Evolutionary conservation across 257 asterid species (phyloP), one percentile per base, ranked within the genome.

Genomic region (Nicotiana noctiflora): DNA sequence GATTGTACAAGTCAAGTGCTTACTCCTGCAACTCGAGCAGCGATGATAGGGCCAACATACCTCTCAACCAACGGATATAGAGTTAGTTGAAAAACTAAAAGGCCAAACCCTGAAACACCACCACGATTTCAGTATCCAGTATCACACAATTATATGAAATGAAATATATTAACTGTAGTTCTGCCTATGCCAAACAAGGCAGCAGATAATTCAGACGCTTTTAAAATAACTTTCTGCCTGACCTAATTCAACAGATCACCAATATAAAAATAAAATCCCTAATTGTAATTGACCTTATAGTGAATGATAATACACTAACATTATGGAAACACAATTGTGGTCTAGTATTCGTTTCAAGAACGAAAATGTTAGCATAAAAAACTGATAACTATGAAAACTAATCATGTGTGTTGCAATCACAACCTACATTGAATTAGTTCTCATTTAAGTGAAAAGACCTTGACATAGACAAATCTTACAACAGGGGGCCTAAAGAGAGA

Each of bases 11-110:
- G 37, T 17, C 8, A 64, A 57, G 74, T 11, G 78, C 92, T 40
- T 87, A 94, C 98, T 82, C 92, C 97, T 78, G 90, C 91, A 80
- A 89, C 85, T 27, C 97, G 98, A 80, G 97, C 83, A 75, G 86
- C 77, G 83, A 49, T 27, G 83, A 91, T 68, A 37, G 97, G 88
- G 74, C 98, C 98, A 34, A 93, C 18, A 76, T 55, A 72, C 83
- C 83, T 89, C 89, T 91, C 94, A 23, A 85, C 79, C 81, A 86
- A 78, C 59, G 97, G 88, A 79, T 92, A 94, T 7, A 93, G n/a
- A 53, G 86, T 81, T 55, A 93, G 91, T 88, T 94, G 97, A 87
- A 88, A 90, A 85, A 91, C 25, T 61, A 94, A 77, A 90, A 94
- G 89, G 12, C 97, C 94, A 57, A 84, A 84, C 44, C 98, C 98